These are phyloP conservation scores for Reutealis trisperma DNA, from an alignment of 345 rosid genomes.

Conservation along the genomic window DNA sequence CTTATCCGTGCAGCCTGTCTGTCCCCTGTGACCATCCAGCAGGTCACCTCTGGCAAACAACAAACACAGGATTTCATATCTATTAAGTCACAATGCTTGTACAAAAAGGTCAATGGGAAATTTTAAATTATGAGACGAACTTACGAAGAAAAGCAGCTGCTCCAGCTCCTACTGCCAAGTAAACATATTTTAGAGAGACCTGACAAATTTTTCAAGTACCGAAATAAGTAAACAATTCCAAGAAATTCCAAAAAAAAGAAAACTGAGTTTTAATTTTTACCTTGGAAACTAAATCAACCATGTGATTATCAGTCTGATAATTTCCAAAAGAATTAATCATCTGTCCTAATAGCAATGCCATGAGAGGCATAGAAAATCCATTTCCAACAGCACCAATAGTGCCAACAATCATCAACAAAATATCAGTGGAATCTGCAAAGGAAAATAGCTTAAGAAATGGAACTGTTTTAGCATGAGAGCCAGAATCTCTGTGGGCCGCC, in stretches of 20 bases:
- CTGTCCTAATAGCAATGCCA: constrained; percentile 39
- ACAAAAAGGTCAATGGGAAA: neutral
- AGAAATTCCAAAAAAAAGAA: neutral
- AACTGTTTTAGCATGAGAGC: constrained; percentile 16
- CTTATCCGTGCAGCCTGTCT: constrained; percentile 49
- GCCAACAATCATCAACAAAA: constrained; percentile 35
- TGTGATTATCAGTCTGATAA: constrained; percentile 15
- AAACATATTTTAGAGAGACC: constrained; percentile 39
- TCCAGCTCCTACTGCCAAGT: constrained; percentile 38
- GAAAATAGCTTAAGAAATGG: constrained; percentile 45
- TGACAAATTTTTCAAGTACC: constrained; percentile 3
- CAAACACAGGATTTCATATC: neutral
- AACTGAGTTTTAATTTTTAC: constrained; percentile 12
- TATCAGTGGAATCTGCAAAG: constrained; percentile 38
- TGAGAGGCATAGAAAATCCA: constrained; percentile 38
- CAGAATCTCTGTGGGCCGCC: neutral
- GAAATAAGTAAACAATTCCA: neutral
- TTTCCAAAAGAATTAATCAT: constrained; percentile 42
- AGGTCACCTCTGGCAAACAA: constrained; percentile 36
- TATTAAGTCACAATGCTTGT: neutral
- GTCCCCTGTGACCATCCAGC: constrained; percentile 56
- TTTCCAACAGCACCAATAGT: constrained; percentile 38
- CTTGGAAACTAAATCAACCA: constrained; percentile 37
- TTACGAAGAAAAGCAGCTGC: constrained; percentile 31
- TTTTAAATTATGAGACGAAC: neutral